Percentiles rank a stretch among this genome's conserved stretches.
Evolutionary conservation across 768 basidiomycete species (phyloP).

Genomic region (Steccherinum ochraceum): DNA sequence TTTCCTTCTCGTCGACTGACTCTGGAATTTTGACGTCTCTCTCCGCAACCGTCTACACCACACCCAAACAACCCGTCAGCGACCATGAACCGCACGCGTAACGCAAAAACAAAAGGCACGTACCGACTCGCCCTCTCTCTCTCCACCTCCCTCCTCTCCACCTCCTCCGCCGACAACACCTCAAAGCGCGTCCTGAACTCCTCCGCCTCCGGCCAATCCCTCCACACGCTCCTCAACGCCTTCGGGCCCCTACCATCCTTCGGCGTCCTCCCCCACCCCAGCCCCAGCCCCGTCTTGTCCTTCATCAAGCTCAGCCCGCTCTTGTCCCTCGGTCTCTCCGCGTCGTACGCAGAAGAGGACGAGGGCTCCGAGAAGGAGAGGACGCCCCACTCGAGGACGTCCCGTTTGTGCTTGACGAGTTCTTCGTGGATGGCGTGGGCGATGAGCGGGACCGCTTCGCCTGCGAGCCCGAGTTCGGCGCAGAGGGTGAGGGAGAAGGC

Average conservation of each 20-base stretch:
- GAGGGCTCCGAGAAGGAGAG: slow-evolving; percentile 37
- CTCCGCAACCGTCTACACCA: slow-evolving; percentile 47
- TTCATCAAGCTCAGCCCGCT: slow-evolving; percentile 55
- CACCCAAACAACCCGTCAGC: neutral
- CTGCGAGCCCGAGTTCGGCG: slow-evolving; percentile 78
- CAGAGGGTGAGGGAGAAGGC: slow-evolving; percentile 76
- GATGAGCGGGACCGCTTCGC: slow-evolving; percentile 84
- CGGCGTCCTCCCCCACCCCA: slow-evolving; percentile 72
- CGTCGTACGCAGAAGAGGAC: slow-evolving; percentile 18
- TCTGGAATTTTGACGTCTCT: slow-evolving; percentile 65
- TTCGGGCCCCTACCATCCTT: slow-evolving; percentile 78
- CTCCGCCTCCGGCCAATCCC: slow-evolving; percentile 90
- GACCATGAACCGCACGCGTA: too few relatives aligned
- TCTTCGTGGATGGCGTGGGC: slow-evolving; percentile 95
- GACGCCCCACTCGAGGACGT: slow-evolving; percentile 91
- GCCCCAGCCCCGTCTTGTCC: slow-evolving; percentile 77
- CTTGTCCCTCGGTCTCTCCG: slow-evolving; percentile 36
- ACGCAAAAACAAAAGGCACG: slow-evolving; percentile 18
- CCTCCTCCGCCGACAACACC: slow-evolving; percentile 83
- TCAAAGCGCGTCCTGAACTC: slow-evolving; percentile 88
- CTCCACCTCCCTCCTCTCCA: slow-evolving; percentile 85
- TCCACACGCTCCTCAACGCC: slow-evolving; percentile 81
- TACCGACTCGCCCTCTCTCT: slow-evolving; percentile 76
- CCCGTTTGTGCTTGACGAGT: slow-evolving; percentile 90
- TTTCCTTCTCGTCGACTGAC: slow-evolving; percentile 17